Conservation (phyloP, 352 stramenopile species). For the Phytophthora fragariae region DNA sequence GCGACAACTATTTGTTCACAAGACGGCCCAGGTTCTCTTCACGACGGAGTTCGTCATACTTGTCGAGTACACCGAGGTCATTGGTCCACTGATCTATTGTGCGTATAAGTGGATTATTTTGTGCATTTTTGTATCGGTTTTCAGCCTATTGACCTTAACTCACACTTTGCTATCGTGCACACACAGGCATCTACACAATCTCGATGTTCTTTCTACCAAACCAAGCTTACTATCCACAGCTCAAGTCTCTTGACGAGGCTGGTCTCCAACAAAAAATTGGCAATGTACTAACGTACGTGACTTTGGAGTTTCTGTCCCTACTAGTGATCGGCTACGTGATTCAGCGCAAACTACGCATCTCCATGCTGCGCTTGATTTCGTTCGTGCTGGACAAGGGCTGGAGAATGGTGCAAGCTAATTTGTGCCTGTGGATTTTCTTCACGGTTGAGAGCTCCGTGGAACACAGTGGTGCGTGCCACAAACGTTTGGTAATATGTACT, state of each 20-base stretch:
- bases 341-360: constrained; percentile 15
- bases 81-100: constrained; percentile 1
- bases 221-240: not conserved
- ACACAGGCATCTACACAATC: not conserved
- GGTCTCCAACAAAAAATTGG: constrained; percentile 1
- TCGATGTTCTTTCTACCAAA: constrained; percentile 2
- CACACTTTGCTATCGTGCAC: too few species aligned
- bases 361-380: constrained; percentile 26
- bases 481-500: too few species aligned
- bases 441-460: constrained; percentile 1
- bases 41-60: too few species aligned
- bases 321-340: constrained; percentile 8
- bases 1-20: constrained; percentile 2
- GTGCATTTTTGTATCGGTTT: too few species aligned
- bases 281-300: constrained; percentile 31
- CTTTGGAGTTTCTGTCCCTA: constrained; percentile 22
- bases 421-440: constrained; percentile 12
- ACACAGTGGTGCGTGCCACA: not conserved
- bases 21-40: not conserved
- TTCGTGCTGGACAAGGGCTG: constrained; percentile 43
- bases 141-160: too few species aligned
- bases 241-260: not conserved
- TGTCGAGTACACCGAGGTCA: too few species aligned
- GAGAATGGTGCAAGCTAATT: constrained; percentile 32
- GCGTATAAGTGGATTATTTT: not conserved